Percentiles rank a stretch among this genome's conserved stretches.
These are phyloP conservation scores for Eugenia klotzschiana DNA, from an alignment of 441 rosid genomes.

Conservation along the genomic window DNA sequence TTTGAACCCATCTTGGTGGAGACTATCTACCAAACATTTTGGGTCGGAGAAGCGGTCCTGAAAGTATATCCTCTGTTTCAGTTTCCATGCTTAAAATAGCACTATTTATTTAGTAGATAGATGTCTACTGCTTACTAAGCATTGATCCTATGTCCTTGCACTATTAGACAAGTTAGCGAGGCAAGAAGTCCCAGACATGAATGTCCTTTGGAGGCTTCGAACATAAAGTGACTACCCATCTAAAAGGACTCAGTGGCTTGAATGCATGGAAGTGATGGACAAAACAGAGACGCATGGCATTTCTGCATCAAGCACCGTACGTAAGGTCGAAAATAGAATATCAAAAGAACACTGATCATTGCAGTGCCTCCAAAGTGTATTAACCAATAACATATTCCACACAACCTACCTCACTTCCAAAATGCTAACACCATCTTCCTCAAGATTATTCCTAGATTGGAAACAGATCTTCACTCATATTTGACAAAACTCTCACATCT, in stretches of 20 bases:
- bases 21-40: constrained; percentile 40
- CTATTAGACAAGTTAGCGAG: not conserved
- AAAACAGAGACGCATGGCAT: not conserved
- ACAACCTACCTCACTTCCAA: not conserved
- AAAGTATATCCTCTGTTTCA: not conserved
- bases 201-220: not conserved
- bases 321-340: not conserved
- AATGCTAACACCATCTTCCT: not conserved
- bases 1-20: constrained; percentile 61
- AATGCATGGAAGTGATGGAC: not conserved
- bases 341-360: not conserved
- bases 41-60: constrained; percentile 75
- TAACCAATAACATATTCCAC: not conserved
- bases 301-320: not conserved
- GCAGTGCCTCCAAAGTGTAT: not conserved
- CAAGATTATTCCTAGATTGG: not conserved
- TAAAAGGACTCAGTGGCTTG: not conserved
- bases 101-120: not conserved
- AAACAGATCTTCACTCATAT: not conserved
- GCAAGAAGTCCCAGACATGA: not conserved
- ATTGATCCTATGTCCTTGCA: not conserved
- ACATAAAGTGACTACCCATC: not conserved
- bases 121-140: not conserved
- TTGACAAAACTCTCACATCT: not conserved
- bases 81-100: not conserved